Evolutionary conservation across 495 filamentous ascomycete genomes (phyloP), one percentile per base, ranked within the genome.

Genomic region (Hypoxylon subgilvum): DNA sequence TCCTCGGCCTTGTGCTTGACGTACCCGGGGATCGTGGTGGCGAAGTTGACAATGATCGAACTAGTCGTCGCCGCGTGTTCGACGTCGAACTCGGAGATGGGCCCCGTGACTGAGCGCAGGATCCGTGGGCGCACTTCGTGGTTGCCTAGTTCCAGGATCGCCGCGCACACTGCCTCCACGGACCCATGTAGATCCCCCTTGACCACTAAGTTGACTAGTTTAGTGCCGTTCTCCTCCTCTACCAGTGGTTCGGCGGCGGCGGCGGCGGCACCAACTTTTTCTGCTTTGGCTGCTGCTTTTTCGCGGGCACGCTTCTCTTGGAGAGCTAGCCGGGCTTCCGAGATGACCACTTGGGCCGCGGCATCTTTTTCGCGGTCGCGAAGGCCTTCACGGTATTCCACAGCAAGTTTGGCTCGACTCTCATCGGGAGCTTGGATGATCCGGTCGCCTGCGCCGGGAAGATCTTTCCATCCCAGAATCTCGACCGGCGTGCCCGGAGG

Each of bases 121-220:
- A 99, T 82, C 36, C 87, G 84, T 10, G 91, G 82, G 12, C 76
- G 82, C 13, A 97, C 86, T 66, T 96, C 89, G 59, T 89, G 83
- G 76, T 88, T 96, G 22, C 93, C 91, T 44, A 96, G 74, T 48
- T 84, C 80, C 16, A 82, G 74, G 55, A 97, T 77, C 10, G 86
- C 82, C 44, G 89, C 86, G 44, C 86, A 70, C 6, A 97, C 88
- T 4, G 94, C 94, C 71, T 99, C 94, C 5, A 91, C 92, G 1
- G 92, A 96, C 7, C 94, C 94, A 49, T 84, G 85, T 12, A 97
- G 94, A 67, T 99, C 95, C 35, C 85, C 92, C 74, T 97, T 97
- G 74, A 99, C 77, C 35, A 93, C 81, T 73, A 96, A 91, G 57
- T 85, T 83, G 46, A 96, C 77, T n/a, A 83, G 67, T 52, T 88